These are phyloP conservation scores for Leccinum pachyderme DNA, from an alignment of 1,284 basidiomycete genomes.

Conservation along the genomic window DNA sequence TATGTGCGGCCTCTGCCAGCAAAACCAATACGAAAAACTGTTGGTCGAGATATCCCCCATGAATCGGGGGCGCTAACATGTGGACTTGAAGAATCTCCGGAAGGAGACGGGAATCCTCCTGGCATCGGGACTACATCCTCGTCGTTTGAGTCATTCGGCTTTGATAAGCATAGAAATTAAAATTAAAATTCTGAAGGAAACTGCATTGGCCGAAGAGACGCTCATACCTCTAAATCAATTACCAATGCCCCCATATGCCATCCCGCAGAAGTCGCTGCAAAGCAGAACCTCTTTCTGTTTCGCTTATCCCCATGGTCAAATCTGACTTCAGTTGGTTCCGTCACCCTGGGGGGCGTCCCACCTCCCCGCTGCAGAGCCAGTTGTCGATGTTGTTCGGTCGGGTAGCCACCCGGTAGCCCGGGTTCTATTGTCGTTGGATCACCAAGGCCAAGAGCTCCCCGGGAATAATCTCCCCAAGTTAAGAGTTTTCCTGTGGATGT, in stretches of 20 bases:
- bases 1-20: slow-evolving; percentile 29
- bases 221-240: slow-evolving; percentile 67
- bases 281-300: slow-evolving; percentile 65
- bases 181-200: slow-evolving; percentile 2
- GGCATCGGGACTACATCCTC: slow-evolving; percentile 24
- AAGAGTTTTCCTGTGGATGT: slow-evolving; percentile 74
- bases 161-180: slow-evolving; percentile 7
- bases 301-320: slow-evolving; percentile 59
- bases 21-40: slow-evolving; percentile 31
- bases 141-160: slow-evolving; percentile 18
- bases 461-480: slow-evolving; percentile 81
- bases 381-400: slow-evolving; percentile 36
- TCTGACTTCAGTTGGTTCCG: slow-evolving; percentile 63
- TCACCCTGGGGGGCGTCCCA: slow-evolving; percentile 45
- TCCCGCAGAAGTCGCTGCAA: slow-evolving; percentile 74
- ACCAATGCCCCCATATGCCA: slow-evolving; percentile 89
- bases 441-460: slow-evolving; percentile 82
- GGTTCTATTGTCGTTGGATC: slow-evolving; percentile 52
- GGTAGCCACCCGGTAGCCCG: slow-evolving; percentile 63
- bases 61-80: slow-evolving; percentile 6
- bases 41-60: slow-evolving; percentile 7
- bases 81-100: slow-evolving; percentile 12
- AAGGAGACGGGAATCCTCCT: slow-evolving; percentile 21
- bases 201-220: neutral
- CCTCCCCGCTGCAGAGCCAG: slow-evolving; percentile 32